Conservation (phyloP, 208 protist genomes). For the Borovskyia barvae region DNA sequence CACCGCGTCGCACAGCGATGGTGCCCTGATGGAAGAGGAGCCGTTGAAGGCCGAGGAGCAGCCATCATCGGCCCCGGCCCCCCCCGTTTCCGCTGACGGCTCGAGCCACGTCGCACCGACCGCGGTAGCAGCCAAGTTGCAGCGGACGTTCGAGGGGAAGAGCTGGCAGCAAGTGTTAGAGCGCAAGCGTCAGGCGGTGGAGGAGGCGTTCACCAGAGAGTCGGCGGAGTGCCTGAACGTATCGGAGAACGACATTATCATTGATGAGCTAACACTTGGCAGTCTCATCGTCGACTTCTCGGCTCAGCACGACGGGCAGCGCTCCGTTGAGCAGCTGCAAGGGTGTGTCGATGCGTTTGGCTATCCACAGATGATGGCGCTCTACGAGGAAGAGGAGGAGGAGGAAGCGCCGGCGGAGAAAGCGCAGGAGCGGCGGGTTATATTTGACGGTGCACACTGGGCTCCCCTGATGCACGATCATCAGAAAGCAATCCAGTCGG, state of each 20-base stretch:
- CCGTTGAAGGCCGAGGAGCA: constrained; percentile 26
- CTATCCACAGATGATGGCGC: constrained; percentile 42
- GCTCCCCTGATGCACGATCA: constrained; percentile 28
- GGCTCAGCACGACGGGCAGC: constrained; percentile 45
- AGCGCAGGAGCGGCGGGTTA: constrained; percentile 42
- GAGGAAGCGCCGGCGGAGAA: neutral
- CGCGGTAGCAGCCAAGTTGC: constrained; percentile 19
- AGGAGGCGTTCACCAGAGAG: constrained; percentile 66
- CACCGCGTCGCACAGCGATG: constrained; percentile 20
- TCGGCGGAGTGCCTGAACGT: constrained; percentile 50
- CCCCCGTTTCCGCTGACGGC: neutral
- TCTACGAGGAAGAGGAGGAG: constrained; percentile 61
- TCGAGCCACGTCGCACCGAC: neutral
- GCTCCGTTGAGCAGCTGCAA: constrained; percentile 35
- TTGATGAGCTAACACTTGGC: constrained; percentile 41
- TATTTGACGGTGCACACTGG: constrained; percentile 57
- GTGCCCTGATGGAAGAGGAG: constrained; percentile 34
- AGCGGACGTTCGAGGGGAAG: constrained; percentile 51
- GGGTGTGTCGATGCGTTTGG: constrained; percentile 28
- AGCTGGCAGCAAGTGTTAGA: constrained; percentile 68
- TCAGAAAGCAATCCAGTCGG: constrained; percentile 35
- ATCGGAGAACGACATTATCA: constrained; percentile 45
- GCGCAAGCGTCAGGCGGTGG: constrained; percentile 51
- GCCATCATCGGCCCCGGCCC: constrained; percentile 20
- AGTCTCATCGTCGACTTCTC: constrained; percentile 59